Evolutionary conservation across 164 flowering plant genomes (phyloP).

Genomic region (Pachysandra terminalis): DNA sequence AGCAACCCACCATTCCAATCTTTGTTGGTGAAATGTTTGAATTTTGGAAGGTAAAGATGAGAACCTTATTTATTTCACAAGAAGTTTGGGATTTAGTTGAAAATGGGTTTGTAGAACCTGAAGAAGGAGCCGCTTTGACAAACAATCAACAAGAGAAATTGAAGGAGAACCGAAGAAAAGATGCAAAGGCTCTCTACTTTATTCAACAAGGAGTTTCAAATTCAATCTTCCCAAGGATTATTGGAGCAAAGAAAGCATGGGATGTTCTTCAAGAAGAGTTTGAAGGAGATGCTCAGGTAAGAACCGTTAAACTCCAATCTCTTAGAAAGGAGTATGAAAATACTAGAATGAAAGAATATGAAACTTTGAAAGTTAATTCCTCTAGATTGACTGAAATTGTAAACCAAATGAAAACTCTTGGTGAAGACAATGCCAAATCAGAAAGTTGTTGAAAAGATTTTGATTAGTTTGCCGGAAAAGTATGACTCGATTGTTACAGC

Average conservation of each 20-base stretch:
- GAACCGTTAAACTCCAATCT: not conserved
- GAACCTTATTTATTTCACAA: too few species aligned
- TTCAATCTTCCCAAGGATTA: not conserved
- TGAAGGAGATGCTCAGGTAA: not conserved
- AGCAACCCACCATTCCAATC: too few species aligned
- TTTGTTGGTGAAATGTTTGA: too few species aligned
- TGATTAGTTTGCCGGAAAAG: not conserved
- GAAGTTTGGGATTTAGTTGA: not conserved
- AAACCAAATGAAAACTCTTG: not conserved
- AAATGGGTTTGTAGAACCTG: not conserved
- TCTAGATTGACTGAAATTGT: not conserved
- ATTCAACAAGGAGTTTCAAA: not conserved
- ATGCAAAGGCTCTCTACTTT: not conserved
- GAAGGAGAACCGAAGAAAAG: not conserved
- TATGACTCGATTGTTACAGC: not conserved
- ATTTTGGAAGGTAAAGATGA: too few species aligned
- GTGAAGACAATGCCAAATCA: not conserved
- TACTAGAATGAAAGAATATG: too few species aligned
- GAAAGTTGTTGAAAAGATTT: not conserved
- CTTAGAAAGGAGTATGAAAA: not conserved
- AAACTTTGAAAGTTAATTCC: too few species aligned
- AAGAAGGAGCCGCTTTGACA: too few species aligned
- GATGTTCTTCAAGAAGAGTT: not conserved
- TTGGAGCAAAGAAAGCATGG: not conserved
- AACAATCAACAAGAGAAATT: too few species aligned